Evolutionary conservation across 805 yeast genomes (phyloP).

Genomic region (Cyberlindnera bimundalis): DNA sequence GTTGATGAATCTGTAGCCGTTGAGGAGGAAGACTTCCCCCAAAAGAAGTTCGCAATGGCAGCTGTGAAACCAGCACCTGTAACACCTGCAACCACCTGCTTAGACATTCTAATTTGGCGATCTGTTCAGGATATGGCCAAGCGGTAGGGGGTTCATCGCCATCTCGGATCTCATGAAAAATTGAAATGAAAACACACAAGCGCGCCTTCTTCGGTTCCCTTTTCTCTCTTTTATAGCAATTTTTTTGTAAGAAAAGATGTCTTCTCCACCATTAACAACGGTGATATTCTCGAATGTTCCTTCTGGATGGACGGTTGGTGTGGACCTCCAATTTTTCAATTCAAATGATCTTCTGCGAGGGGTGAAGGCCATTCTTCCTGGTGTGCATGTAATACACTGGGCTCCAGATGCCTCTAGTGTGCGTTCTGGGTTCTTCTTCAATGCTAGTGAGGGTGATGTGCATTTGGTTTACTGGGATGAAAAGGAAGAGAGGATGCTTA

Average conservation of each 20-base stretch:
- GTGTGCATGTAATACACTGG: slow-evolving; percentile 55
- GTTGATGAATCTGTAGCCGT: slow-evolving; percentile 8
- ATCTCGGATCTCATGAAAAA: not conserved
- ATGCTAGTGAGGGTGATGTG: slow-evolving; percentile 34
- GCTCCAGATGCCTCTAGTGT: slow-evolving; percentile 36
- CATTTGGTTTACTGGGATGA: slow-evolving; percentile 36
- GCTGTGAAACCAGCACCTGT: slow-evolving; percentile 24
- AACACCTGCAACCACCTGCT: slow-evolving; percentile 12
- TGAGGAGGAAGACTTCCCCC: slow-evolving; percentile 26
- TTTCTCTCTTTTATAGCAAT: not conserved
- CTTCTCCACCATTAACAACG: slow-evolving; percentile 28
- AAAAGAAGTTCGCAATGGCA: slow-evolving; percentile 33
- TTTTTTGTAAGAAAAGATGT: slow-evolving; percentile 9
- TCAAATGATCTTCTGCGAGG: slow-evolving; percentile 42
- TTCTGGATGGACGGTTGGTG: slow-evolving; percentile 38
- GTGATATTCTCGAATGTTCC: slow-evolving; percentile 33
- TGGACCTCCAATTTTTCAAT: slow-evolving; percentile 48
- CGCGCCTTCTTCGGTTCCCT: not conserved
- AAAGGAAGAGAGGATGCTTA: slow-evolving; percentile 30
- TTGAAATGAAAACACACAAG: not conserved
- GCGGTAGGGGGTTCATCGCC: too few species aligned
- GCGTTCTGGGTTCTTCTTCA: slow-evolving; percentile 38
- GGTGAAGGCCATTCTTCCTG: slow-evolving; percentile 46
- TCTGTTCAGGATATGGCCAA: too few species aligned
- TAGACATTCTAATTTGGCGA: slow-evolving; percentile 20